phyloP scores from a whole-genome alignment of 2,329 filamentous ascomycete species.

The Cryoendolithus antarcticus region DNA sequence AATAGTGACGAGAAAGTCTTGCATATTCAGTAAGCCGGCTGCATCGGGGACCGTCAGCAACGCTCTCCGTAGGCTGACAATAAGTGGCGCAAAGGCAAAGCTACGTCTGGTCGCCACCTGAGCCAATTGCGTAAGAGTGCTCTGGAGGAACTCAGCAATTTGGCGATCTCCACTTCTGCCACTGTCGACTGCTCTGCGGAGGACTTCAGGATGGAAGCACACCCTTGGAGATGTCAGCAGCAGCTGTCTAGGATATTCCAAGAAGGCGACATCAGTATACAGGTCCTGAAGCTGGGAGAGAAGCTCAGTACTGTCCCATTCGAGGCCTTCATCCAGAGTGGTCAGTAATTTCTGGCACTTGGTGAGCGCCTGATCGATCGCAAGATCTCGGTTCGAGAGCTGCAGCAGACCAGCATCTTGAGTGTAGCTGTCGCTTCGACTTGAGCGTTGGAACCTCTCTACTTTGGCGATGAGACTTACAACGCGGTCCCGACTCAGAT shows the following conservation, averaged over 20 bases:
- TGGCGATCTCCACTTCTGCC: background rate
- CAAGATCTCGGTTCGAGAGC: constrained; percentile 15
- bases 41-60: constrained; percentile 17
- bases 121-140: constrained; percentile 9
- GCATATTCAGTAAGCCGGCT: constrained; percentile 23
- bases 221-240: constrained; percentile 25
- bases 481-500: background rate
- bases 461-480: background rate
- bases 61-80: constrained; percentile 13
- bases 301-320: background rate
- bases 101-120: constrained; percentile 16
- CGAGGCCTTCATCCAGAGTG: background rate
- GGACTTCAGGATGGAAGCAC: constrained; percentile 22
- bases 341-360: constrained; percentile 11
- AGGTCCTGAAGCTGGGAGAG: constrained; percentile 20
- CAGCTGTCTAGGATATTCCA: constrained; percentile 33
- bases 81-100: constrained; percentile 20
- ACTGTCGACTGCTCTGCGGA: constrained; percentile 8
- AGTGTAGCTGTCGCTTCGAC: background rate
- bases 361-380: constrained; percentile 12
- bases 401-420: constrained; percentile 1
- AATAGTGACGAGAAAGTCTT: constrained; percentile 28
- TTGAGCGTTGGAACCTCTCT: background rate
- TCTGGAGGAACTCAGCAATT: constrained; percentile 1
- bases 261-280: constrained; percentile 37